Conservation (phyloP, 495 filamentous ascomycete genomes). For the Xylaria acuta region DNA sequence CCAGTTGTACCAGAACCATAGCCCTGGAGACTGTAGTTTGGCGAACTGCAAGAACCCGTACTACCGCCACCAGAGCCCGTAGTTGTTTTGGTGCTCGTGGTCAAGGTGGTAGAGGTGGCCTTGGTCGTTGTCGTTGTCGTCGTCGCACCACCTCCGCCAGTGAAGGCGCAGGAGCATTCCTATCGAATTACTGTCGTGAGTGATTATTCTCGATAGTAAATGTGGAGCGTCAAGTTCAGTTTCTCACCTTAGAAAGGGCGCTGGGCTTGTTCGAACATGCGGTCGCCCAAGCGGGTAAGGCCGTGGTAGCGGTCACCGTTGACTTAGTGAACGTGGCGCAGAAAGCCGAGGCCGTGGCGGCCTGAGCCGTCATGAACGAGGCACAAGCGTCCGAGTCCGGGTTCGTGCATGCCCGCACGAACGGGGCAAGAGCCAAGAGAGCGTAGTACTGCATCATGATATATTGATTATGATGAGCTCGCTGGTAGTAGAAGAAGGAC, state of each 20-base stretch:
- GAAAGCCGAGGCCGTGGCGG: slow-evolving; percentile 27
- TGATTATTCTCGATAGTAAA: not conserved
- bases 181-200: not conserved
- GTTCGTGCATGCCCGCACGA: slow-evolving; percentile 29
- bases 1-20: slow-evolving; percentile 52
- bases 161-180: slow-evolving; percentile 30
- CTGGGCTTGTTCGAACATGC: slow-evolving; percentile 21
- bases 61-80: slow-evolving; percentile 20
- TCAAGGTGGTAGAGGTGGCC: slow-evolving; percentile 22
- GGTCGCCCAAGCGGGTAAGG: slow-evolving; percentile 19
- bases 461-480: not conserved
- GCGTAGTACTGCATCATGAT: slow-evolving; percentile 22
- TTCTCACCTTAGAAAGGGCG: slow-evolving; percentile 19
- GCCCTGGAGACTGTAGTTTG: slow-evolving; percentile 29
- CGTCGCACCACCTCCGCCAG: slow-evolving; percentile 14
- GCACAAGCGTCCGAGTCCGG: slow-evolving; percentile 25
- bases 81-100: slow-evolving; percentile 16
- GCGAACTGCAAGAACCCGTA: slow-evolving; percentile 17
- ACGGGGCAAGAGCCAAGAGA: slow-evolving; percentile 23
- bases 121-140: slow-evolving; percentile 5
- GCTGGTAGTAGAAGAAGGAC: not conserved
- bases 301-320: slow-evolving; percentile 26
- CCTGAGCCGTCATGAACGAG: slow-evolving; percentile 25
- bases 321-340: slow-evolving; percentile 28
- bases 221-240: not conserved